Evolutionary conservation across 73 alveolate species (phyloP).

Genomic region (Urostyla sp.): DNA sequence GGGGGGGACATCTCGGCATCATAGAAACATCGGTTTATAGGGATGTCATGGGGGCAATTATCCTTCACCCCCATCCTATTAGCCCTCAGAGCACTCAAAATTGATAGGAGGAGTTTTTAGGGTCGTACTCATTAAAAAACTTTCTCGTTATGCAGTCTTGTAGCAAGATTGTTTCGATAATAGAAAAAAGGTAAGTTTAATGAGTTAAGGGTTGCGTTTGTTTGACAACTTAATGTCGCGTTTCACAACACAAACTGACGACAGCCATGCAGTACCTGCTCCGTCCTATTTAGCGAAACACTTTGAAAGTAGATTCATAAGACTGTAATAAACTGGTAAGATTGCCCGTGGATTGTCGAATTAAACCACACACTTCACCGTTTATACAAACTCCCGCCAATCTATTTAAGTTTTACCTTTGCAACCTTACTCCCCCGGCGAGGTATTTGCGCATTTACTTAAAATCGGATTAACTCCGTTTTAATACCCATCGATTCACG

Average conservation of each 20-base stretch:
- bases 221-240: conserved; percentile 53
- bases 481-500: conserved; percentile 62
- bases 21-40: too few relatives aligned
- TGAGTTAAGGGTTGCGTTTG: conserved; percentile 63
- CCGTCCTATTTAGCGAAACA: background rate
- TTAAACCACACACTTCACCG: conserved; percentile 75
- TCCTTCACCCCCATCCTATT: too few relatives aligned
- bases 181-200: background rate
- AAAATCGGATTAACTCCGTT: background rate
- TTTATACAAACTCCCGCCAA: conserved; percentile 72
- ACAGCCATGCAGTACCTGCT: conserved; percentile 77
- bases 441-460: conserved; percentile 60
- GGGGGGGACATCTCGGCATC: too few relatives aligned
- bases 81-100: too few relatives aligned
- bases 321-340: conserved; percentile 52
- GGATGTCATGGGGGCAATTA: too few relatives aligned
- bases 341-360: conserved; percentile 64
- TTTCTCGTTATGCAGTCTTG: background rate
- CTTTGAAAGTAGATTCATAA: background rate
- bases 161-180: background rate
- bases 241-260: conserved; percentile 71
- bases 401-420: conserved; percentile 69
- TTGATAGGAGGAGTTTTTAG: too few relatives aligned
- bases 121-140: too few relatives aligned
- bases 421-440: conserved; percentile 76